Conservation (phyloP, 768 basidiomycete species). For the Suillus ampliporus region DNA sequence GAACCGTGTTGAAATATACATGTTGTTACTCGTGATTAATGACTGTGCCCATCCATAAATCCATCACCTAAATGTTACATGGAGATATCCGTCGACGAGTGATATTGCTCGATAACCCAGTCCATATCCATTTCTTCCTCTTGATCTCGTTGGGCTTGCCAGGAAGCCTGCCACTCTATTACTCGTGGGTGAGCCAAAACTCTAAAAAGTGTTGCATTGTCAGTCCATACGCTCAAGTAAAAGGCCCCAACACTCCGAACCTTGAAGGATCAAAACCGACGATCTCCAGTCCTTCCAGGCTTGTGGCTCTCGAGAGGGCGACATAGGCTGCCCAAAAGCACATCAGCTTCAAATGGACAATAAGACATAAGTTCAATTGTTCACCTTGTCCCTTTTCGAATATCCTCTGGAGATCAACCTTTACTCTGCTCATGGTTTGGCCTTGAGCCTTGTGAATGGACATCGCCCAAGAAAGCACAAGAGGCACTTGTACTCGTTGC, state of each 20-base stretch:
- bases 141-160: slow-evolving; percentile 25
- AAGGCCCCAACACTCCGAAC: slow-evolving; percentile 22
- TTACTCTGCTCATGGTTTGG: slow-evolving; percentile 92
- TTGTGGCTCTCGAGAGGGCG: slow-evolving; percentile 46
- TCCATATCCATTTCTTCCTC: slow-evolving; percentile 41
- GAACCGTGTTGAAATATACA: slow-evolving; percentile 7
- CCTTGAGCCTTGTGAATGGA: slow-evolving; percentile 98
- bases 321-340: slow-evolving; percentile 36
- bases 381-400: slow-evolving; percentile 82
- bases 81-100: slow-evolving; percentile 28
- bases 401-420: slow-evolving; percentile 87
- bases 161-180: slow-evolving; percentile 36
- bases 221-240: not conserved
- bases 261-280: slow-evolving; percentile 40
- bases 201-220: slow-evolving; percentile 25
- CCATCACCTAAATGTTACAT: slow-evolving; percentile 14
- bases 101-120: slow-evolving; percentile 37
- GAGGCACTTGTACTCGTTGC: slow-evolving; percentile 61
- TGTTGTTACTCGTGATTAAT: slow-evolving; percentile 1
- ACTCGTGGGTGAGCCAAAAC: slow-evolving; percentile 44
- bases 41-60: not conserved
- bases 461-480: slow-evolving; percentile 97
- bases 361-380: not conserved
- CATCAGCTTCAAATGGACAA: slow-evolving; percentile 5
- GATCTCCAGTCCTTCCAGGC: slow-evolving; percentile 47